Conservation (phyloP, 208 protist genomes). For the Leishmania martiniquensis region DNA sequence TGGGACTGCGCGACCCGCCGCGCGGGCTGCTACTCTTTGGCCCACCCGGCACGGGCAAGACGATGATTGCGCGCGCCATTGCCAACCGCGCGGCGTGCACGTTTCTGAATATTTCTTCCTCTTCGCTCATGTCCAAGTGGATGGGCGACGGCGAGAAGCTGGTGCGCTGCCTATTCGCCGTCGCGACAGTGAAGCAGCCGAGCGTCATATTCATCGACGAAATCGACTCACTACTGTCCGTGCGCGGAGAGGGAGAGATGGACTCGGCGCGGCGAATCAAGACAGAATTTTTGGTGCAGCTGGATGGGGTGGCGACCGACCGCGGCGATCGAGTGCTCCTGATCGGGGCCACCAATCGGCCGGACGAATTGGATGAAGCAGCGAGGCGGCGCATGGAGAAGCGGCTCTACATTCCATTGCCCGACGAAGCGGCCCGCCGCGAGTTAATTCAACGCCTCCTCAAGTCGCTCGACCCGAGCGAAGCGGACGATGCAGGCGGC, state of each 20-base stretch:
- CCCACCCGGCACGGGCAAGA: slow-evolving; percentile 93
- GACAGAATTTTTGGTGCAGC: slow-evolving; percentile 99
- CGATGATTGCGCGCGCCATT: slow-evolving; percentile 92
- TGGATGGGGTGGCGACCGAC: slow-evolving; percentile 84
- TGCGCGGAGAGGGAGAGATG: slow-evolving; percentile 80
- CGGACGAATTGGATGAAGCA: slow-evolving; percentile 91
- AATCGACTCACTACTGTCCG: slow-evolving; percentile 93
- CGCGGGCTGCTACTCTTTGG: slow-evolving; percentile 92
- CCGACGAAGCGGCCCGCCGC: slow-evolving; percentile 56
- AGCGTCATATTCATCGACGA: slow-evolving; percentile 95
- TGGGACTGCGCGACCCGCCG: slow-evolving; percentile 80
- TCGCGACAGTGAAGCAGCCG: slow-evolving; percentile 84
- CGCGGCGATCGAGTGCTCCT: slow-evolving; percentile 83
- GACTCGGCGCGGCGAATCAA: slow-evolving; percentile 97
- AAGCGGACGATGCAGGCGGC: neutral
- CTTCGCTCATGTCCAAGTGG: slow-evolving; percentile 92
- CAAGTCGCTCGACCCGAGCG: slow-evolving; percentile 33
- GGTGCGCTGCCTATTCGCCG: slow-evolving; percentile 89
- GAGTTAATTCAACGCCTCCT: slow-evolving; percentile 72
- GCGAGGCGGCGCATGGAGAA: slow-evolving; percentile 90
- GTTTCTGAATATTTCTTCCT: slow-evolving; percentile 92
- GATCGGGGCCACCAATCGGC: slow-evolving; percentile 92
- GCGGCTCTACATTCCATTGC: slow-evolving; percentile 91
- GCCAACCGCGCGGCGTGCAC: slow-evolving; percentile 73
- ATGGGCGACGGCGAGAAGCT: slow-evolving; percentile 93